Evolutionary conservation across 805 yeast species (phyloP).

Genomic region (Suhomyces pyralidae): DNA sequence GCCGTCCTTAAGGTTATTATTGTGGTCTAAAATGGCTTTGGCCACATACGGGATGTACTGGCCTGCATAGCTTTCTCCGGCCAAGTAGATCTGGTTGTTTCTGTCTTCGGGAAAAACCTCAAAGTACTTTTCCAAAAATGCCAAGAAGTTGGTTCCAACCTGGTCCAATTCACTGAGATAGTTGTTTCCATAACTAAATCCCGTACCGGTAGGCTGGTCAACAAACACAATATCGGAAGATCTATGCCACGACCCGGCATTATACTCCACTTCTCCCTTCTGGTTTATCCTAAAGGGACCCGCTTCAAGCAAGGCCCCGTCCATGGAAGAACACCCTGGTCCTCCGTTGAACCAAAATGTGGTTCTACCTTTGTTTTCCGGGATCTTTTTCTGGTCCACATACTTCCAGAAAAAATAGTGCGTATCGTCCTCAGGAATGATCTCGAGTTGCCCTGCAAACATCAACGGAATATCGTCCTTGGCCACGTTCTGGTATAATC

Average conservation of each 20-base stretch:
- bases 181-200: slow-evolving; percentile 65
- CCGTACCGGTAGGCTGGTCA: slow-evolving; percentile 95
- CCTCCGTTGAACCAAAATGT: slow-evolving; percentile 96
- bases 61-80: slow-evolving; percentile 97
- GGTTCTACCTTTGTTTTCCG: slow-evolving; percentile 41
- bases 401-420: slow-evolving; percentile 80
- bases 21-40: slow-evolving; percentile 50
- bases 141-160: slow-evolving; percentile 60
- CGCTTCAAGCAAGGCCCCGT: slow-evolving; percentile 88
- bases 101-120: slow-evolving; percentile 70
- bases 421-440: slow-evolving; percentile 51
- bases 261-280: slow-evolving; percentile 44
- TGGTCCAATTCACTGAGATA: slow-evolving; percentile 54
- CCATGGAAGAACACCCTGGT: slow-evolving; percentile 98
- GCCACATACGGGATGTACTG: slow-evolving; percentile 93
- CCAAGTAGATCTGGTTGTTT: slow-evolving; percentile 63
- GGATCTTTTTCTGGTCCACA: slow-evolving; percentile 28
- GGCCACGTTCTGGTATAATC: slow-evolving; percentile 30
- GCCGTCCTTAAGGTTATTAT: slow-evolving; percentile 20
- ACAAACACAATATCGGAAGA: slow-evolving; percentile 76
- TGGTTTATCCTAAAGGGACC: slow-evolving; percentile 77
- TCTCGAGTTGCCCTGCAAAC: slow-evolving; percentile 66
- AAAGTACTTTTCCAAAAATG: slow-evolving; percentile 65
- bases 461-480: slow-evolving; percentile 44
- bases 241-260: slow-evolving; percentile 82